phyloP scores from a whole-genome alignment of 164 flowering plant species.

The Pachysandra terminalis region DNA sequence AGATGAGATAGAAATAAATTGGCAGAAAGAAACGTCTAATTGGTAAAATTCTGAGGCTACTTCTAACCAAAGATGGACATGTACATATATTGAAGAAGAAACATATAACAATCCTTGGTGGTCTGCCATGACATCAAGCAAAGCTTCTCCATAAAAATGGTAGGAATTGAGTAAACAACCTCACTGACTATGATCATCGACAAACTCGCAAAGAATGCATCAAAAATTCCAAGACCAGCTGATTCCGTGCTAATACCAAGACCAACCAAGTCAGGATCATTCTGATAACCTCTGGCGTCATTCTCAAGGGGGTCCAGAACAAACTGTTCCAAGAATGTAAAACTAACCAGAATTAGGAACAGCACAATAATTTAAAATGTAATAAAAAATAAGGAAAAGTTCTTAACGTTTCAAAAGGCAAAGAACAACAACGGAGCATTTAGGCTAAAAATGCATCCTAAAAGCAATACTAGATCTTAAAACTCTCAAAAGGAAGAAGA shows the following conservation, averaged over 20 bases:
- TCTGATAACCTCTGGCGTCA: conserved; percentile 6
- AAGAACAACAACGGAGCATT: background rate
- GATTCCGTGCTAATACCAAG: conserved; percentile 42
- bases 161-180: conserved; percentile 38
- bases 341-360: background rate
- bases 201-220: conserved; percentile 87
- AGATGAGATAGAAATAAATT: background rate
- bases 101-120: background rate
- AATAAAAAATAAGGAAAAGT: background rate
- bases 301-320: conserved; percentile 28
- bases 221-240: conserved; percentile 77
- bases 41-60: background rate
- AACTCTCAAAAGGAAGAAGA: no score
- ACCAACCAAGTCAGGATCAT: conserved; percentile 23
- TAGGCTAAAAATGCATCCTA: background rate
- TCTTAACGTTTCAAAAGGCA: background rate
- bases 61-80: background rate
- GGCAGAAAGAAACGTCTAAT: background rate
- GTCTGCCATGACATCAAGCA: background rate
- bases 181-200: conserved; percentile 95
- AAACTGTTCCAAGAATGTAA: conserved; percentile 36
- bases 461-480: background rate
- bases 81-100: background rate
- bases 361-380: background rate
- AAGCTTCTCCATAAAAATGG: background rate